Conservation (phyloP, 2,329 filamentous ascomycete species). For the Reticulascus tulasneorum region DNA sequence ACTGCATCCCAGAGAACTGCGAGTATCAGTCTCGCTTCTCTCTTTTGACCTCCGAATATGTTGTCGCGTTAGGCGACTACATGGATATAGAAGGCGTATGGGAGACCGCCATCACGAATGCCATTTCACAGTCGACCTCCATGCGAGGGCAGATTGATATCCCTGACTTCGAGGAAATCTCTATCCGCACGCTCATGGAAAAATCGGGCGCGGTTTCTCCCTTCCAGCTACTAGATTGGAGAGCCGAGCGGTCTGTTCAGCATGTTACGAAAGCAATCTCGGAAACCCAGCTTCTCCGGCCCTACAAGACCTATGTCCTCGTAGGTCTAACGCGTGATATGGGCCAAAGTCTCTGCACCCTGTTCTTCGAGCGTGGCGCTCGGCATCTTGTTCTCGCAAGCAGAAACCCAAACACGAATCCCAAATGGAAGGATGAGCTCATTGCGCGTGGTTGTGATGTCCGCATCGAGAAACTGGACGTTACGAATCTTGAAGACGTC, state of each 20-base stretch:
- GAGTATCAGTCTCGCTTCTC: constrained; percentile 19
- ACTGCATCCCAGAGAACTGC: constrained; percentile 20
- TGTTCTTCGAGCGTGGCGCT: constrained; percentile 31
- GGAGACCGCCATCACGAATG: constrained; percentile 17
- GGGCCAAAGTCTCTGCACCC: constrained; percentile 30
- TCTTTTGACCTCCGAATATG: constrained; percentile 10
- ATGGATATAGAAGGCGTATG: constrained; percentile 14
- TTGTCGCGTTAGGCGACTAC: constrained; percentile 4
- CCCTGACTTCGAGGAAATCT: constrained; percentile 9
- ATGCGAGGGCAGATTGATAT: constrained; percentile 1
- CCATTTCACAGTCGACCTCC: constrained; percentile 9
- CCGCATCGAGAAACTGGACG: constrained; percentile 17
- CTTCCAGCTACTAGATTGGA: constrained; percentile 37
- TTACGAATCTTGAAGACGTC: constrained; percentile 16
- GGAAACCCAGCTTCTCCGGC: constrained; percentile 21
- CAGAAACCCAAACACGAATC: constrained; percentile 26
- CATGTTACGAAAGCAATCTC: constrained; percentile 20
- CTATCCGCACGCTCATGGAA: constrained; percentile 22
- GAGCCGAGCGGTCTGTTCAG: constrained; percentile 23
- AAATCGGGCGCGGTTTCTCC: constrained; percentile 1
- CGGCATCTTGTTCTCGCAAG: constrained; percentile 30
- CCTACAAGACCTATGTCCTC: constrained; percentile 27
- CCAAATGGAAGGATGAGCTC: constrained; percentile 12
- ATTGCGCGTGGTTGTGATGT: constrained; percentile 11
- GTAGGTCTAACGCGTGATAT: constrained; percentile 27